Evolutionary conservation across 495 filamentous ascomycete species (phyloP), one percentile per base, ranked within the genome.

Genomic region (Penicillium arizonense): DNA sequence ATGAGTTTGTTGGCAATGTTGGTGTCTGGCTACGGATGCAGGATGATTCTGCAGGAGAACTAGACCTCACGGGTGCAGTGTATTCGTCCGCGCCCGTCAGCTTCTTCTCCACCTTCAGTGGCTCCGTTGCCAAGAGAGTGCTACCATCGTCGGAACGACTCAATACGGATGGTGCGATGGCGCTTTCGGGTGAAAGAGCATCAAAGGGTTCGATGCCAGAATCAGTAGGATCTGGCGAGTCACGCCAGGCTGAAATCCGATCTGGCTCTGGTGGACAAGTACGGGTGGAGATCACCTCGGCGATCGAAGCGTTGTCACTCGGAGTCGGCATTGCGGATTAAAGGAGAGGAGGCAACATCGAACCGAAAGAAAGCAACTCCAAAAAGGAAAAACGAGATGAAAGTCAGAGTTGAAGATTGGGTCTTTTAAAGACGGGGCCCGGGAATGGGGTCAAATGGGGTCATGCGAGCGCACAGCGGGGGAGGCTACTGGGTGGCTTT

Each of bases 261-360:
- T 78, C 74, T 24, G 65, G 54, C 50, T 86, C 83, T 20, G 82
- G 81, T 30, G 82, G 83, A 70, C 82, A 86, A 53, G 79, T 69
- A 63, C 78, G 82, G 53, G 68, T 65, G 47, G 73, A 72, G 54
- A 75, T 68, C 57, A 77, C 78, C 47, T 67, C 73, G 65, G 56
- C 67, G 69, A 74, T 78, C 63, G 77, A 75, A 53, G 73, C 71
- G 65, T 72, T 74, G 67, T 79, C 69, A 70, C 75, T 77, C 52
- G 79, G 80, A 48, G 82, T 86, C 58, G 82, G 82, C 81, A 85
- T 86, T 70, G 73, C 69, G 59, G 56, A 63, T 74, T 55, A 75
- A 56, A 50, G 53, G 58, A 65, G 28, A 37, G 42, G 46, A 47
- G 42, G 58, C 66, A 64, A 74, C 74, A 77, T 77, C 63, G 71